Base-by-base conservation (phyloP, 2,329 filamentous ascomycete genomes). In the Colletotrichum siamense region DNA sequence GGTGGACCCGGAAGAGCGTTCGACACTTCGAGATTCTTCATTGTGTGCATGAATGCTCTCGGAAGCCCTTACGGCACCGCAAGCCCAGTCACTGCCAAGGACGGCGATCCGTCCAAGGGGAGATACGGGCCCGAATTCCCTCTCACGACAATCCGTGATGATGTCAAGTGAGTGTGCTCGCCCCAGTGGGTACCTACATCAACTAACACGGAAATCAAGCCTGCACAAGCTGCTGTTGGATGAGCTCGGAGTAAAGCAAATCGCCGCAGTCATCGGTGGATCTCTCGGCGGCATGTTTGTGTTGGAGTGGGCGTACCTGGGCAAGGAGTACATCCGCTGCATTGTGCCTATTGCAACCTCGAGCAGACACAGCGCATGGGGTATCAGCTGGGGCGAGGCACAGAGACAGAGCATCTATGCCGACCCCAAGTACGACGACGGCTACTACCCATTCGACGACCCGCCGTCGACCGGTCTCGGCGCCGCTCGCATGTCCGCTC, bases 391-490 rank as follows among this genome's bases (percentile, higher is more conserved):
- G 95, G 95, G 95, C 57, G 95, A 97, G 83, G 95, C 95, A 5
- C 95, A 98, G 84, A 90, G 95, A 68, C 95, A 97, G 86, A 96
- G 94, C 89, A 99, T 99, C 83, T 99, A 99, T 86, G 96, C 95
- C 52, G 97, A 99, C 83, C 97, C 97, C 36, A 99, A 98, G 87
- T 99, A 99, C 84, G 96, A 98, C 77, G 96, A 99, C 82, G 97
- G 97, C 61, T 99, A 98, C 86, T 99, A 99, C 83, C 82, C 92
- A 2, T 98, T 97, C 81, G 91, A 94, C 36, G 95, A 99, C 80
- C 96, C 96, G 39, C 97, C 97, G 1, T 89, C 93, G 0, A 94
- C 96, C 1, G 97, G 97, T 1, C 91, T 99, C 3, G 96, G 96
- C 15, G 97, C 97, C 9, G 97, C 97, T 30, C 95, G 97, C 81